Evolutionary conservation across 306 rosid genomes (phyloP).

Genomic region (Citrullus amarus): DNA sequence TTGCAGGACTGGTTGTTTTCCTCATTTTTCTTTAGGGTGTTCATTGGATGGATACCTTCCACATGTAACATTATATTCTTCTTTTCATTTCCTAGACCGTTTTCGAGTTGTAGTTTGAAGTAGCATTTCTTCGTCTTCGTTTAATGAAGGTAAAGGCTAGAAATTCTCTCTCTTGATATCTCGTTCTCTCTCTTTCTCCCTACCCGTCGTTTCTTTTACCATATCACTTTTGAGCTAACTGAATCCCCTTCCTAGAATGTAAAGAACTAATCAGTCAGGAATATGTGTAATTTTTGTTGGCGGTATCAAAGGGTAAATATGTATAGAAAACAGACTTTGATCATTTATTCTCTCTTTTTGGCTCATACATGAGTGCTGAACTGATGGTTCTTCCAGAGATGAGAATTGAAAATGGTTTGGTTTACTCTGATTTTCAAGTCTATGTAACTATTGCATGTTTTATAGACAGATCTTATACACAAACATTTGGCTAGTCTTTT

Average conservation of each 20-base stretch:
- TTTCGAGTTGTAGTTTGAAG: conserved; percentile 3
- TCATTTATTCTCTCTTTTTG: background rate
- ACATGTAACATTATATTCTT: conserved; percentile 2
- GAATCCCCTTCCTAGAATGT: background rate
- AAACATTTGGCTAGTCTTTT: background rate
- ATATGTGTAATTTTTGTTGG: background rate
- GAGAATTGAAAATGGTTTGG: background rate
- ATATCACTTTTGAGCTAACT: background rate
- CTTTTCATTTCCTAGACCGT: background rate
- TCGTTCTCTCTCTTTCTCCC: background rate
- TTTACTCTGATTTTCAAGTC: background rate
- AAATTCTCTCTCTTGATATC: background rate
- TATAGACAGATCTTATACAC: background rate
- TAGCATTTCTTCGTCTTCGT: conserved; percentile 2
- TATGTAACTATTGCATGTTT: background rate
- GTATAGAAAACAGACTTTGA: background rate
- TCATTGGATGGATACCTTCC: background rate
- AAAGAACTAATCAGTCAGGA: background rate
- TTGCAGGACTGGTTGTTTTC: conserved; percentile 2
- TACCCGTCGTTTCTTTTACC: background rate
- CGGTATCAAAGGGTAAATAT: background rate
- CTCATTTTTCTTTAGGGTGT: background rate
- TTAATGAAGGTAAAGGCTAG: conserved; percentile 4
- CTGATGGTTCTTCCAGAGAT: background rate
- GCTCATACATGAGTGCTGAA: background rate